Evolutionary conservation across 1,139 yeast genomes (phyloP).

Genomic region (Magnusiomyces tetraspermus): DNA sequence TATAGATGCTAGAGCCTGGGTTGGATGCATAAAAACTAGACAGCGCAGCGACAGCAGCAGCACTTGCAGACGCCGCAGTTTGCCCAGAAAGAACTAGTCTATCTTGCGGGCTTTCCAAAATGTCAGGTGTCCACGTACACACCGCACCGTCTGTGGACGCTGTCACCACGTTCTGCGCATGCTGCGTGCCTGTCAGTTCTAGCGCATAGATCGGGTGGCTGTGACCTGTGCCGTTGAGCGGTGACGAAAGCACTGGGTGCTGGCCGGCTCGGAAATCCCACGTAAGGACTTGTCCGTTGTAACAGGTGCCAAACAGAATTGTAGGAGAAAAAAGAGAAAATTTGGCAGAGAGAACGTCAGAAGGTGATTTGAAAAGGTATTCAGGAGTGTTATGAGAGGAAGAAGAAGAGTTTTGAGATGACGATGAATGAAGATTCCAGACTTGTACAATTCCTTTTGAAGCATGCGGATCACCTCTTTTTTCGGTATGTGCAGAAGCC

Average conservation of each 20-base stretch:
- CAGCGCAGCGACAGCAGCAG: background rate
- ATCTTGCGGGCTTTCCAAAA: constrained; percentile 36
- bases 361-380: constrained; percentile 40
- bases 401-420: constrained; percentile 11
- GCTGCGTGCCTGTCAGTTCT: constrained; percentile 31
- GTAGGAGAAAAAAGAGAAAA: constrained; percentile 36
- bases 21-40: background rate
- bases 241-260: constrained; percentile 30
- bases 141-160: constrained; percentile 41
- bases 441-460: constrained; percentile 33
- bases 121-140: constrained; percentile 41
- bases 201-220: constrained; percentile 37
- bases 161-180: constrained; percentile 32
- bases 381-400: constrained; percentile 35
- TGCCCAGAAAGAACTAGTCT: constrained; percentile 27
- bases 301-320: constrained; percentile 38
- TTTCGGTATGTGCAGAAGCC: constrained; percentile 33
- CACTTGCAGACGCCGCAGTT: constrained; percentile 9
- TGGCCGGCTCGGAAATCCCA: constrained; percentile 36
- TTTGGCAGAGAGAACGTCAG: constrained; percentile 35
- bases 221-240: constrained; percentile 33
- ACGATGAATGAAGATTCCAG: constrained; percentile 36
- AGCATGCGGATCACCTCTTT: constrained; percentile 21
- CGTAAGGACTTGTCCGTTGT: constrained; percentile 40
- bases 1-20: no score